Percentiles rank a stretch among this genome's conserved stretches.
phyloP scores from a whole-genome alignment of 176 grass and related monocot species.

The Stipa capillata region DNA sequence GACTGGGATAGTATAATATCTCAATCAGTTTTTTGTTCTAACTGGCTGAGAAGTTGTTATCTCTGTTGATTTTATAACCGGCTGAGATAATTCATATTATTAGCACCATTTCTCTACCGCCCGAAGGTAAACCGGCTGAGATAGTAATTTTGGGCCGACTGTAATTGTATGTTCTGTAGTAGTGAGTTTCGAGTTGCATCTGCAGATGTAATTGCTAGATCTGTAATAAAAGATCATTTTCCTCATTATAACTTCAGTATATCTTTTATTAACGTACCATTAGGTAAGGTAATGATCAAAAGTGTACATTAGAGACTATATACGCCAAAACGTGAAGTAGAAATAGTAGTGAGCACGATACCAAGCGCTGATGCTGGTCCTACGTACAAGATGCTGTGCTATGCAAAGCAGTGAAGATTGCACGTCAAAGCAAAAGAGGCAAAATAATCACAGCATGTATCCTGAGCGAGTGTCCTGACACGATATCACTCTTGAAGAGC shows the following conservation, averaged over 20 bases:
- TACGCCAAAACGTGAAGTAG: background rate
- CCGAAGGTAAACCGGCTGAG: too few relatives aligned
- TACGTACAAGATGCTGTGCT: conserved; percentile 8
- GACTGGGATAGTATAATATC: too few relatives aligned
- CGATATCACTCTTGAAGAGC: background rate
- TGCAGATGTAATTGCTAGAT: background rate
- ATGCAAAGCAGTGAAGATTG: conserved; percentile 18
- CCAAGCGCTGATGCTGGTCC: background rate
- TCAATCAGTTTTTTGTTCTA: too few relatives aligned
- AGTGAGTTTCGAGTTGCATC: background rate
- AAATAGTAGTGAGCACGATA: background rate
- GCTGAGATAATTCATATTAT: too few relatives aligned
- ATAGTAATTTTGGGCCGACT: too few relatives aligned
- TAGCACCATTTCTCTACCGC: too few relatives aligned
- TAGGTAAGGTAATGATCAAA: background rate
- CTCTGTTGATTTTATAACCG: too few relatives aligned
- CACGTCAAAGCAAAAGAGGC: background rate
- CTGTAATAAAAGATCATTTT: background rate
- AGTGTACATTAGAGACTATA: background rate
- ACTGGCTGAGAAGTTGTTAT: too few relatives aligned
- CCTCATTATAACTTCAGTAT: background rate
- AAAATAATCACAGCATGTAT: conserved; percentile 1
- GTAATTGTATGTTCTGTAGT: too few relatives aligned
- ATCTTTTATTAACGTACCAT: background rate
- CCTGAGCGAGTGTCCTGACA: conserved; percentile 15